phyloP scores from a whole-genome alignment of 345 rosid genomes.

The Citrus medica region DNA sequence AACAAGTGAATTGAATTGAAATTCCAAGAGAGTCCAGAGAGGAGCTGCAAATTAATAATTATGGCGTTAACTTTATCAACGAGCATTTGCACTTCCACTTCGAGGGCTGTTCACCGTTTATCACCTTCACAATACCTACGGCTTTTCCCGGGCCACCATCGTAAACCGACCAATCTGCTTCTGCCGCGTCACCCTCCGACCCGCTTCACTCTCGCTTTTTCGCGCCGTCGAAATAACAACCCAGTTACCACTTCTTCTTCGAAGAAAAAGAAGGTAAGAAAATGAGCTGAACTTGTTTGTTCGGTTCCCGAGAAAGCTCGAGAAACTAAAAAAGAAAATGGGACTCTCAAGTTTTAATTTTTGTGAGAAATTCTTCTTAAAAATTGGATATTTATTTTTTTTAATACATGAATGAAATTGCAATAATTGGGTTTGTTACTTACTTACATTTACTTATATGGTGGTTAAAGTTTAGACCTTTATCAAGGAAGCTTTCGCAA shows the following conservation, averaged over 20 bases:
- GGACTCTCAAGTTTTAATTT: not conserved
- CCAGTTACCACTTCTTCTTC: slow-evolving; percentile 29
- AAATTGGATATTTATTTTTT: not conserved
- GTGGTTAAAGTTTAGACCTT: not conserved
- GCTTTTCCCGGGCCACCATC: slow-evolving; percentile 6
- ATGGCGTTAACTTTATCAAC: slow-evolving; percentile 54
- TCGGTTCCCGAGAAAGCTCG: too few species aligned
- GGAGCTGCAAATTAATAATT: not conserved
- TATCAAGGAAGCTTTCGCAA: not conserved
- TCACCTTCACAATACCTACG: slow-evolving; percentile 13
- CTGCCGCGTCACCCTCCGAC: slow-evolving; percentile 26
- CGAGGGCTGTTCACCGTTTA: slow-evolving; percentile 17
- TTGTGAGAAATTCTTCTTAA: not conserved
- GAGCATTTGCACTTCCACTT: slow-evolving; percentile 12
- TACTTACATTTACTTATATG: not conserved
- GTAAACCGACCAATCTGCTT: slow-evolving; percentile 20
- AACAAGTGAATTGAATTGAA: too few species aligned
- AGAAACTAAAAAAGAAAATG: too few species aligned
- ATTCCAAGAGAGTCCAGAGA: not conserved
- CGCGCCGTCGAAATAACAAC: slow-evolving; percentile 47
- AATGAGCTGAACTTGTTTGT: too few species aligned
- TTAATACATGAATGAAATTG: not conserved
- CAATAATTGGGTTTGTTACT: not conserved
- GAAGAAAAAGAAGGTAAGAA: slow-evolving; percentile 42
- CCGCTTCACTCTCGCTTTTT: slow-evolving; percentile 31